Percentiles rank a stretch among this genome's conserved stretches.
These are phyloP conservation scores for Gorgonomyces haynaldii DNA, from an alignment of 192 early-diverging fungal genomes.

Conservation along the genomic window DNA sequence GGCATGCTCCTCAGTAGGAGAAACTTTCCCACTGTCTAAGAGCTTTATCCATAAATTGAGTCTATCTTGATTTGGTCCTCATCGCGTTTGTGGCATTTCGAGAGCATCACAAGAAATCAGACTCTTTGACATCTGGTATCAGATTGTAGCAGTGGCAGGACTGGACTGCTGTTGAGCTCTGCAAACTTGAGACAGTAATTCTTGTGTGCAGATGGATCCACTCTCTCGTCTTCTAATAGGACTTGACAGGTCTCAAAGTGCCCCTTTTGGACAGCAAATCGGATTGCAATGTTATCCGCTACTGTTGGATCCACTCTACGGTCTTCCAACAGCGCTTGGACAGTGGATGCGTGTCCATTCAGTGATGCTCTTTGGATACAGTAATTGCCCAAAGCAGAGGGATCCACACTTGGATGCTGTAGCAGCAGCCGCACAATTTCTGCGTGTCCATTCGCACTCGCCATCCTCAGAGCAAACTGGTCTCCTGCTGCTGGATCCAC, in stretches of 20 bases:
- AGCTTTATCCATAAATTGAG: too few species aligned
- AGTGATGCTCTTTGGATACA: neutral
- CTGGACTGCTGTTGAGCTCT: too few species aligned
- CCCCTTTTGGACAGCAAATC: neutral
- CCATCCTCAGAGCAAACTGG: constrained; percentile 2
- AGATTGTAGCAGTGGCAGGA: too few species aligned
- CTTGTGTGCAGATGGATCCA: neutral
- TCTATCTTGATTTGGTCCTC: too few species aligned
- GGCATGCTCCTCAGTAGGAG: constrained; percentile 17
- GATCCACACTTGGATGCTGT: neutral
- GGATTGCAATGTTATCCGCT: neutral
- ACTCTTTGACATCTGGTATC: too few species aligned
- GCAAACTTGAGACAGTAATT: too few species aligned
- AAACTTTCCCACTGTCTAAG: constrained; percentile 21
- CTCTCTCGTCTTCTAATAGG: neutral
- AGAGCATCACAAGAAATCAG: too few species aligned
- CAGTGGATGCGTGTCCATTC: neutral
- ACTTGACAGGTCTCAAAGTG: neutral
- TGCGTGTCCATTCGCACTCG: neutral
- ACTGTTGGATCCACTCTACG: neutral
- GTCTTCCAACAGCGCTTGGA: neutral
- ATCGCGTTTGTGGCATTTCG: too few species aligned
- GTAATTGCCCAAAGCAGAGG: neutral
- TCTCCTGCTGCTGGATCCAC: constrained; percentile 8
- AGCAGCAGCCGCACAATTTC: neutral